Base-by-base conservation (phyloP, 1,139 yeast species). In the Geotrichum carabidarum region DNA sequence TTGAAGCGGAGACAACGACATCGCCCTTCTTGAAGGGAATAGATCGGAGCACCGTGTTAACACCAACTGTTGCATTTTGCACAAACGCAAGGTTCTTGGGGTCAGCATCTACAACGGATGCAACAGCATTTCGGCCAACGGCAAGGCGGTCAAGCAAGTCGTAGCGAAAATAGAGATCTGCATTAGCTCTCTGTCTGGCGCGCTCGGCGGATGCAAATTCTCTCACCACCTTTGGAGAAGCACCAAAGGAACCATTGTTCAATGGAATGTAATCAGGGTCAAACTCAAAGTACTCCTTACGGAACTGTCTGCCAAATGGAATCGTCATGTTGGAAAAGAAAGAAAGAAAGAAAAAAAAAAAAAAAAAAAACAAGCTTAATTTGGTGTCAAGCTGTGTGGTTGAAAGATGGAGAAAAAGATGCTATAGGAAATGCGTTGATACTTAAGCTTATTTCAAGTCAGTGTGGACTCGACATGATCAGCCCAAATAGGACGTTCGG, bases 11-110 rank as follows among this genome's bases (percentile, higher is more conserved):
- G 15, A 82, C 71, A 32, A 84, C 70, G 52, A 72, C 76, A 62
- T 84, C 90, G 14, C 82, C 83, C 51, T 73, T 69, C 8, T 68
- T 53, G 63, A 82, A 80, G 1, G 80, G 79, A 50, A 70, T 73
- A 41, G 84, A 78, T 59, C 88, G 70, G 55, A 84, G 71, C 1
- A 84, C 76, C 0, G 82, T 71, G 64, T 84, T 83, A 48, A 81
- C 75, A 1, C 83, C 88, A 6, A 78, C 70, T 3, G 89, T 82
- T 4, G 89, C 86, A 64, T 84, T 84, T 9, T 73, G 68, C 1
- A 78, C 78, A 38, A 82, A 66, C 0, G 80, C 84, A 56, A 82
- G 62, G 60, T 74, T 72, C 48, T 69, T 71, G n/a, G 56, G 50
- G 51, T 77, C 79, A 54, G 78, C 73, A 49, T 78, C 73, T 37